Base-by-base conservation (phyloP, 306 rosid species). In the Ziziphus jujuba region DNA sequence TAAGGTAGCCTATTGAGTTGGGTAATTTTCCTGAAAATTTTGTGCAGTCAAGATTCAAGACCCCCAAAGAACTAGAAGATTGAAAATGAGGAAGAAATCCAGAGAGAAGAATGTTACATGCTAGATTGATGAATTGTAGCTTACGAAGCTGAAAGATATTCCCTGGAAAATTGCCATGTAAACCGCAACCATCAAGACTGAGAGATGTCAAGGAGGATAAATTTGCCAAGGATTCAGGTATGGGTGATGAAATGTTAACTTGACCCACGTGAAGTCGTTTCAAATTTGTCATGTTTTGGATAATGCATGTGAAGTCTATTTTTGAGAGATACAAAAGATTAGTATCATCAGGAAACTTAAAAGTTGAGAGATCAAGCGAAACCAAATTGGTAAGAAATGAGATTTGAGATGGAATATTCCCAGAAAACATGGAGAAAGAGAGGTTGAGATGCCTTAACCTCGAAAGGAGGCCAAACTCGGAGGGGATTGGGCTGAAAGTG, bases 131-230 rank as follows among this genome's bases (percentile, higher is more conserved):
- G 0, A 0, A 0, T 8, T 40, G 13, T 10, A 40, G 9, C 15
- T 10, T 10, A 34, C 45, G 49, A 15, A 79, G 45, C 44, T 69
- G 66, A 24, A 70, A 59, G 16, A 74, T 74, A 9, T 62, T 19
- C 1, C 19, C 19, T 1, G 67, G 70, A 38, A 79, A 74, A 2
- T 21, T 20, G 7, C 79, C 76, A 0, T 0, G 3, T 49, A 49
- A 49, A 49, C 22, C 54, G 15, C 54, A 16, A 3, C 21, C 54
- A 16, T 2, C 6, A 49, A 49, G 54, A 3, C 5, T 0, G 54
- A 49, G 54, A 19, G 1, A 0, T 16, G 54, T 17, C 21, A 49
- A 49, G 6, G 54, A 49, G 16, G 54, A 49, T 5, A 73, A 74
- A 2, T 59, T 58, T 28, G 61, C 28, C 34, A 69, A 34, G 38